Conservation (phyloP, 768 basidiomycete genomes). For the Suillus subaureus region DNA sequence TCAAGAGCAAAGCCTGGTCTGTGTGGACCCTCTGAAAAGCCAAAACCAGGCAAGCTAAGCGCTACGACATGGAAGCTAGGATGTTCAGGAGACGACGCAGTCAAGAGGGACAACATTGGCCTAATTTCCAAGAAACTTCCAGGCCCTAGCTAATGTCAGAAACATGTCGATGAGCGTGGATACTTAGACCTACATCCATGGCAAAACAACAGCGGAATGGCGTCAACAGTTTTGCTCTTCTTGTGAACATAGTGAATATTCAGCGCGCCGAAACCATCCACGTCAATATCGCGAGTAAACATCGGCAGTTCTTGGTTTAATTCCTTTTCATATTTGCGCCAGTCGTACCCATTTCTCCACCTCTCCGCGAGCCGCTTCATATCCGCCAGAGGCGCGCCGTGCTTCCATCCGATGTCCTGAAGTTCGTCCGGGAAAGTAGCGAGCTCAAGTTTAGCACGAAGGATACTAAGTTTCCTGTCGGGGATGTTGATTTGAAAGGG, state of each 20-base stretch:
- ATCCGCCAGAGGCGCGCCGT: constrained; percentile 53
- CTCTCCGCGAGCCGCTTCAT: constrained; percentile 47
- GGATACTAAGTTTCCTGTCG: constrained; percentile 40
- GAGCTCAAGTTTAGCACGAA: constrained; percentile 50
- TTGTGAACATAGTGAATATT: constrained; percentile 64
- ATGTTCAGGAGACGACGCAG: constrained; percentile 38
- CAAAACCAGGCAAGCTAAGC: constrained; percentile 34
- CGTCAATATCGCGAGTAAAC: constrained; percentile 53
- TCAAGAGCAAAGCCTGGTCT: constrained; percentile 49
- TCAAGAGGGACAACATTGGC: constrained; percentile 42
- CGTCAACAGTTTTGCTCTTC: constrained; percentile 42
- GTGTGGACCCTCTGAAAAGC: constrained; percentile 59
- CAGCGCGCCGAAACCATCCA: constrained; percentile 48
- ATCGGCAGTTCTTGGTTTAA: constrained; percentile 40
- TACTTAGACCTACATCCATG: constrained; percentile 64
- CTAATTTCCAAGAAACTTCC: not conserved
- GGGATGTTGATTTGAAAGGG: constrained; percentile 54
- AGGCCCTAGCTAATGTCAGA: constrained; percentile 1
- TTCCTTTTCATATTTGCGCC: constrained; percentile 51
- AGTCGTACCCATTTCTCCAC: constrained; percentile 60
- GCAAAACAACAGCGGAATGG: constrained; percentile 61
- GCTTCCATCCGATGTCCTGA: constrained; percentile 49
- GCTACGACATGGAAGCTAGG: constrained; percentile 69
- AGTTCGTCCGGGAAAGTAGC: constrained; percentile 59
- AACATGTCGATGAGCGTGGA: constrained; percentile 25